Evolutionary conservation across 257 asterid species (phyloP), one percentile per base, ranked within the genome.

Genomic region (Lycium ferocissimum): DNA sequence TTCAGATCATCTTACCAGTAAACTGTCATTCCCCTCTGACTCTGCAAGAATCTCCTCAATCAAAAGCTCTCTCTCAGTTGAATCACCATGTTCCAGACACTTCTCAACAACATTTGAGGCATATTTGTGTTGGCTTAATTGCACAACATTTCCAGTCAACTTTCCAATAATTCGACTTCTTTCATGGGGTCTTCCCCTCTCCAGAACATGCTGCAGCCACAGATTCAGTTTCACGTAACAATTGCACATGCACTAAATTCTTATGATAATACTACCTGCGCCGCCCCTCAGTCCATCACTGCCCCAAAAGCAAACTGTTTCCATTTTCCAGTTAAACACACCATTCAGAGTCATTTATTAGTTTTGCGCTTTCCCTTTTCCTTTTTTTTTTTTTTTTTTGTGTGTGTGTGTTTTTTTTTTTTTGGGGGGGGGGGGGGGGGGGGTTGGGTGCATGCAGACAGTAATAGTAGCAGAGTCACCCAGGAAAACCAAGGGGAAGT

Each of bases 21-120:
- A 89, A 88, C 88, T 91, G 89, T 93, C 97, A 40, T 86, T 89
- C 53, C 89, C 95, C 38, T 91, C 95, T 10, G 94, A 85, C 83
- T 91, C 95, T 22, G 85, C 79, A 79, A 94, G 93, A 84, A 94
- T 94, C 94, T 94, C 98, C 66, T 90, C 94, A 79, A 93, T 92
- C 93, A 95, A 84, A 75, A 85, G 73, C 83, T 91, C 93, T 61
- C 94, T 86, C 82, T 93, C 94, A 87, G 89, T 79, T 80, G 91
- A 58, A 85, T 89, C 92, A 57, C 95, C 95, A 63, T 88, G 87
- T 85, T 87, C 94, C 84, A 95, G 85, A 89, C 98, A 95, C 88
- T 95, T 95, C 89, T 95, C 98, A 83, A 95, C 93, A 75, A 93
- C 97, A 83, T 95, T 95, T 83, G 98, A 95, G 35, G 98, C 98